Evolutionary conservation across 352 stramenopile genomes (phyloP), one percentile per base, ranked within the genome.

Genomic region (Globisporangium abappressorium): DNA sequence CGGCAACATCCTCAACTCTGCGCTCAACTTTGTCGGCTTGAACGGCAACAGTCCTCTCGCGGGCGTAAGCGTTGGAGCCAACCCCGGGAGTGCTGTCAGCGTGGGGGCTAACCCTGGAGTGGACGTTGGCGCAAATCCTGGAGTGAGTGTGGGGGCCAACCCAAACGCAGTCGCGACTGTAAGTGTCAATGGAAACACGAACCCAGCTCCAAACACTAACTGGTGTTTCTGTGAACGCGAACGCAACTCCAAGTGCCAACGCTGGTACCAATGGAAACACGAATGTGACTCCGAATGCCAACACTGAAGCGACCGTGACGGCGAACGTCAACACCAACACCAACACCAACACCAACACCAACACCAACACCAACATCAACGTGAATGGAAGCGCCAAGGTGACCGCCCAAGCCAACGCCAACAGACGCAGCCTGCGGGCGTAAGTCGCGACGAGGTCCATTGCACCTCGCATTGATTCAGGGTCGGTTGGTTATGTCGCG

Each of bases 1-100:
- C n/a, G 49, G 22, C 22, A 56, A 56, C 22, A 26, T 56, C n/a
- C 49, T 56, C 49, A 56, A 56, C n/a, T 56, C 49, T 9, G 49
- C 49, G 20, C 49, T 56, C 18, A 56, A 56, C 49, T 56, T 56
- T 26, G 49, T 56, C 24, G 49, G 49, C 7, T 30, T 56, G 11
- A 56, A 12, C 24, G 20, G 8, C 7, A 30, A 30, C 49, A 56
- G 12, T 5, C 51, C 51, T 4, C 51, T 57, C 24, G 11, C 11
- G 24, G 12, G 12, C 9, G 51, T 34, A 12, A 34, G 51, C 24
- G 49, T 57, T 22, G 47, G 47, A 24, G 47, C 47, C 20, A 55
- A 55, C 47, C 47, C 20, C 34, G 5, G 34, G 34, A 38, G 34
- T 38, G 8, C 34, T 38, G 34, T 11, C 12, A 54, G 46, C 46